Evolutionary conservation across 345 rosid genomes (phyloP).

Genomic region (Kandelia obovata): DNA sequence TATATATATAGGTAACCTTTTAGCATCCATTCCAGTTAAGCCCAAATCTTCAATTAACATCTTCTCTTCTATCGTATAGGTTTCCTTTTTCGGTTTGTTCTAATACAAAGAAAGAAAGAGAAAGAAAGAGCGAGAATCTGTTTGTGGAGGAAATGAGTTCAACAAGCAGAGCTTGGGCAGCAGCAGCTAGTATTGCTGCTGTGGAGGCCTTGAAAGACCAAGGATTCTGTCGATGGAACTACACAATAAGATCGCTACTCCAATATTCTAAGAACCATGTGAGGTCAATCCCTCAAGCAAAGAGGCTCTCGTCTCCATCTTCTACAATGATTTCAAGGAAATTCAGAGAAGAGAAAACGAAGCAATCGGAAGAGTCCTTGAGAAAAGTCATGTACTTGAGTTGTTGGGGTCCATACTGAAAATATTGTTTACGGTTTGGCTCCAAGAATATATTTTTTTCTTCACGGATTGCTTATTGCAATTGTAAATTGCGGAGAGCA

Average conservation of each 20-base stretch:
- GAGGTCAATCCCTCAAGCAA: conserved; percentile 9
- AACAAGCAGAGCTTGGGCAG: conserved; percentile 38
- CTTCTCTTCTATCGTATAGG: not conserved
- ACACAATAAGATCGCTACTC: conserved; percentile 14
- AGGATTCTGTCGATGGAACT: conserved; percentile 47
- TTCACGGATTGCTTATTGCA: not conserved
- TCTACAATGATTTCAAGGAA: conserved; percentile 10
- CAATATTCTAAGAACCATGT: conserved; percentile 23
- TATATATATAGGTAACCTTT: too few relatives aligned
- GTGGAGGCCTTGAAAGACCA: conserved; percentile 43
- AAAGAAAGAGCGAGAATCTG: not conserved
- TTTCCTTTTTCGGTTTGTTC: not conserved
- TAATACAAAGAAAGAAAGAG: not conserved
- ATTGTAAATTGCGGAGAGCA: not conserved
- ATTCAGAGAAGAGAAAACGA: conserved; percentile 8
- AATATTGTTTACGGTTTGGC: not conserved
- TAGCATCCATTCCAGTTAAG: too few relatives aligned
- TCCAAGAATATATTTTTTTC: too few relatives aligned
- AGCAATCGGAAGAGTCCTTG: conserved; percentile 17
- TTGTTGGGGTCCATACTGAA: conserved; percentile 19
- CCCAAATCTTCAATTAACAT: too few relatives aligned
- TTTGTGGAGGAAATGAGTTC: conserved; percentile 21
- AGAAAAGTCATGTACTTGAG: conserved; percentile 21
- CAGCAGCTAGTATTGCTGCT: conserved; percentile 35
- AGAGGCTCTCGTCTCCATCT: conserved; percentile 17